Base-by-base conservation (phyloP, 2,329 filamentous ascomycete genomes). In the Aspergillus costaricaensis region DNA sequence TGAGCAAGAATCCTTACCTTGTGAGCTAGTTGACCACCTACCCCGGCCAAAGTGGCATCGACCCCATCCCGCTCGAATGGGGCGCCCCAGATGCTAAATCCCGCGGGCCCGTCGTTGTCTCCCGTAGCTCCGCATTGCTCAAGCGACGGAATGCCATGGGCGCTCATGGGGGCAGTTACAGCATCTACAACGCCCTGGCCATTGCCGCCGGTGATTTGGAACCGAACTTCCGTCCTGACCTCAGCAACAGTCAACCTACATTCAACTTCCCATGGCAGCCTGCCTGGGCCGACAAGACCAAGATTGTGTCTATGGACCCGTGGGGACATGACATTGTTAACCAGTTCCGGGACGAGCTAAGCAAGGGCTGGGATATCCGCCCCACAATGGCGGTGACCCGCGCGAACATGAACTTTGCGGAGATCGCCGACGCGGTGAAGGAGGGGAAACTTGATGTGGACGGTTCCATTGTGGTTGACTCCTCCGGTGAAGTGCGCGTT, bases 281-380 rank as follows among this genome's bases (percentile, higher is more conserved):
- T 7, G 87, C 95, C 78, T 99, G 94, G 94, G 86, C 85, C 25
- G 91, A 96, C 73, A 86, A 85, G 70, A 92, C 91, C 77, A 98
- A 97, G 82, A 98, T 99, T 64, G 94, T 98, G 14, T 91, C 94
- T 17, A 96, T 99, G 92, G 95, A 98, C 73, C 94, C 94, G 0
- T 91, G 90, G 75, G 94, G 95, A 6, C 95, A 98, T 79, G 81
- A 96, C 62, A 79, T 96, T 43, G 96, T 89, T 80, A 90, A 90
- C 65, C 87, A 94, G 63, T 83, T 86, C 49, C 92, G 95, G 69
- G 83, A 90, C 52, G 87, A 89, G 54, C 87, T 97, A 48, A 86
- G 91, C 68, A 85, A 96, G 38, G 77, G 75, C 15, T 76, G 73
- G 73, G 91, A 96, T 73, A 91, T 96, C 65, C 85, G 92, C 41